phyloP scores from a whole-genome alignment of 495 filamentous ascomycete species.

The Annulohypoxylon bovei region DNA sequence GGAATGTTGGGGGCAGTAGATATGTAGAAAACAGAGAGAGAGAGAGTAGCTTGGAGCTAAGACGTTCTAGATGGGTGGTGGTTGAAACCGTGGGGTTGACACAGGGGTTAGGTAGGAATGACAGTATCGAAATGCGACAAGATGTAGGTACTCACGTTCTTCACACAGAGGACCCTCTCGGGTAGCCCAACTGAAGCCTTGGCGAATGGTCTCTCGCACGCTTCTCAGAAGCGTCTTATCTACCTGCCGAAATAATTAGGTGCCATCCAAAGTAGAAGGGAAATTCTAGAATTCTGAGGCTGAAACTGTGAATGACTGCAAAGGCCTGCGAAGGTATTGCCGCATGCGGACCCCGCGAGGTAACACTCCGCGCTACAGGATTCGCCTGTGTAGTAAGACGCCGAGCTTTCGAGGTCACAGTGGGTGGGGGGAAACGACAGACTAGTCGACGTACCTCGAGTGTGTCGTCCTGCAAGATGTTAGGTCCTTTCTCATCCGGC shows the following conservation, averaged over 20 bases:
- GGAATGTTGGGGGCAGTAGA: background rate
- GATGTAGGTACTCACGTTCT: conserved; percentile 78
- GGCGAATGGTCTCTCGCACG: conserved; percentile 88
- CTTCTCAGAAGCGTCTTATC: conserved; percentile 89
- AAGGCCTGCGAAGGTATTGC: conserved; percentile 29
- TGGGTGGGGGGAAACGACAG: conserved; percentile 33
- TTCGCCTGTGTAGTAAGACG: conserved; percentile 43
- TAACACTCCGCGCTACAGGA: conserved; percentile 32
- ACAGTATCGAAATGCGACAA: conserved; percentile 31
- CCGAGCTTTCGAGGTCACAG: conserved; percentile 45
- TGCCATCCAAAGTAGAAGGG: conserved; percentile 31
- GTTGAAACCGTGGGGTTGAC: conserved; percentile 35
- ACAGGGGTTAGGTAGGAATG: conserved; percentile 41
- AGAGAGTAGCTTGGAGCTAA: conserved; percentile 7
- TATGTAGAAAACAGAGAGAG: background rate
- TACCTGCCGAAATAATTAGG: conserved; percentile 65
- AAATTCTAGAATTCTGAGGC: conserved; percentile 43
- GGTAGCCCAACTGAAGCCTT: conserved; percentile 96
- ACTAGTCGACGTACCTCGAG: conserved; percentile 66
- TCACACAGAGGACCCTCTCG: conserved; percentile 96
- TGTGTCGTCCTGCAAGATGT: conserved; percentile 97
- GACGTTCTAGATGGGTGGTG: conserved; percentile 20
- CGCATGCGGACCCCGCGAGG: conserved; percentile 41
- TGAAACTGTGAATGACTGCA: conserved; percentile 20
- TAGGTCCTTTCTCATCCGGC: conserved; percentile 93